Conservation (phyloP, 352 stramenopile genomes). For the Saprolegnia parasitica region DNA sequence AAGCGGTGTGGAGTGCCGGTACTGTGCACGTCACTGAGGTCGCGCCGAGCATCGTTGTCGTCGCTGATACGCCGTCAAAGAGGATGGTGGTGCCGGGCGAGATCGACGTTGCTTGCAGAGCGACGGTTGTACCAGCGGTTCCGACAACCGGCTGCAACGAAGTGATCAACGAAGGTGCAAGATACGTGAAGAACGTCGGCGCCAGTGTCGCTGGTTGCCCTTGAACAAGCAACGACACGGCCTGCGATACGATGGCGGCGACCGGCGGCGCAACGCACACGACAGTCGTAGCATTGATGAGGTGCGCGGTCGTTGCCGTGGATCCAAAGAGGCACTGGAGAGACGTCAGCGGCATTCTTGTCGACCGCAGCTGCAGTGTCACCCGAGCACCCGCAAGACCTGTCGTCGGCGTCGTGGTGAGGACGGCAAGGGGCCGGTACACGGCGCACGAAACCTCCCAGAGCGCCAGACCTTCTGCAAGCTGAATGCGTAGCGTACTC, state of each 20-base stretch:
- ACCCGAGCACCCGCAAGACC: too few species aligned
- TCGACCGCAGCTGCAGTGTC: background rate
- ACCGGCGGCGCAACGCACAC: background rate
- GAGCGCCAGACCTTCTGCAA: too few species aligned
- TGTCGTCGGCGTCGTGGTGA: too few species aligned
- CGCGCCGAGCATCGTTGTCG: background rate
- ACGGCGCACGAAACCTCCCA: too few species aligned
- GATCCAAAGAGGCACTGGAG: constrained; percentile 19
- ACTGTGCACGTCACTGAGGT: background rate
- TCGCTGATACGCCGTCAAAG: background rate
- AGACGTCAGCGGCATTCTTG: background rate
- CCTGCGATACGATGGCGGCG: background rate
- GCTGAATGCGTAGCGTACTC: too few species aligned
- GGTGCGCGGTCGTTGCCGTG: background rate
- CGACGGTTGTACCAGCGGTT: background rate
- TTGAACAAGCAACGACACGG: background rate
- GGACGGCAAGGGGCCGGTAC: too few species aligned
- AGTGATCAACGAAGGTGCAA: background rate
- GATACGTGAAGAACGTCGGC: constrained; percentile 19
- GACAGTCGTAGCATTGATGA: constrained; percentile 8
- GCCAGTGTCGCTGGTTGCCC: background rate
- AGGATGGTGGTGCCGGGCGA: background rate
- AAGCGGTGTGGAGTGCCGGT: background rate
- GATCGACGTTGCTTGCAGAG: background rate
- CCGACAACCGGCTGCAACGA: background rate